Evolutionary conservation across 352 stramenopile genomes (phyloP).

Genomic region (Phytophthora ohioensis): DNA sequence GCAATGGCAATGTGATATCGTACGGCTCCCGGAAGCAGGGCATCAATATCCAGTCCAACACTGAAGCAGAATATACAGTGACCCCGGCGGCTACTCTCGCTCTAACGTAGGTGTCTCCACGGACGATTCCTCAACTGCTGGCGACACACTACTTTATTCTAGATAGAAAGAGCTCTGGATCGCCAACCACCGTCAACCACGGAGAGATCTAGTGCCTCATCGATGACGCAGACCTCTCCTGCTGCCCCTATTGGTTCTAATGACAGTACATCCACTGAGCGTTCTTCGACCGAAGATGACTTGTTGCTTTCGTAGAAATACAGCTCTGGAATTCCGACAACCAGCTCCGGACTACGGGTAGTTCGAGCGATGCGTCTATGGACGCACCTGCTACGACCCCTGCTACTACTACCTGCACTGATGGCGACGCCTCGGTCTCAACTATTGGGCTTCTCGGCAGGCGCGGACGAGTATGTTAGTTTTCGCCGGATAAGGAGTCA

Average conservation of each 20-base stretch:
- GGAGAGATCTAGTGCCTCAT: constrained; percentile 16
- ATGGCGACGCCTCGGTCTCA: constrained; percentile 21
- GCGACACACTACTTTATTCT: neutral
- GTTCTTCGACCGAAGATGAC: constrained; percentile 10
- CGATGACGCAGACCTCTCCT: constrained; percentile 8
- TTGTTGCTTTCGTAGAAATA: constrained; percentile 6
- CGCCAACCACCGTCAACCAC: neutral
- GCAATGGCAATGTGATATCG: no score
- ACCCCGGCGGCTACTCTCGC: neutral
- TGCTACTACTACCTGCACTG: constrained; percentile 14
- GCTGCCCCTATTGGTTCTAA: neutral
- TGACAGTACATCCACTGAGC: neutral
- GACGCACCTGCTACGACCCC: constrained; percentile 11
- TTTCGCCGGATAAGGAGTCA: no score
- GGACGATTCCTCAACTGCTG: neutral
- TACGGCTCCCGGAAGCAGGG: no score
- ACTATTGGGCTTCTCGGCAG: constrained; percentile 13
- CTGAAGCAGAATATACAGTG: neutral
- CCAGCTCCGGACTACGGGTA: constrained; percentile 13
- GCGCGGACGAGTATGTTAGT: no score
- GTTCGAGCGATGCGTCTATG: constrained; percentile 11
- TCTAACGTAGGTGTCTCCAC: neutral
- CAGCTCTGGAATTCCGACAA: constrained; percentile 9
- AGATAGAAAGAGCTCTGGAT: neutral
- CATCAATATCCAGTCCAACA: no score